Percentiles rank a stretch among this genome's conserved stretches.
Evolutionary conservation across 306 rosid genomes (phyloP).

Genomic region (Prunus campanulata): DNA sequence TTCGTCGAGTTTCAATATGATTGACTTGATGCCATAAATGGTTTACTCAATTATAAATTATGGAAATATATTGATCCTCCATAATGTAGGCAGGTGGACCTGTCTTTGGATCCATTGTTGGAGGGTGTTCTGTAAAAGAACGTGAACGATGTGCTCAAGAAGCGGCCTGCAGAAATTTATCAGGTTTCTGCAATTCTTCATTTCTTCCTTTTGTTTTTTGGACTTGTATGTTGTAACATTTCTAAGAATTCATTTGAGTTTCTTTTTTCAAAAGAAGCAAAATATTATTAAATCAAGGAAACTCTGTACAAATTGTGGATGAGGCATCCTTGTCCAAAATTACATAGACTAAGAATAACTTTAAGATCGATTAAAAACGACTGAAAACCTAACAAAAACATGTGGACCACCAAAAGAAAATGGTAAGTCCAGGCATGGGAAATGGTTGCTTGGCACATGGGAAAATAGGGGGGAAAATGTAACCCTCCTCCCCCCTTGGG

Average conservation of each 20-base stretch:
- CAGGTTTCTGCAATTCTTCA: conserved; percentile 48
- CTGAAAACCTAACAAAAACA: neutral
- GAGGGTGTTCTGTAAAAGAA: conserved; percentile 72
- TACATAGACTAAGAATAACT: neutral
- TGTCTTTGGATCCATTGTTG: conserved; percentile 87
- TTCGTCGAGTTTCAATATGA: neutral
- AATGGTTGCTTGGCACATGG: no score
- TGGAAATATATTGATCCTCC: conserved; percentile 15
- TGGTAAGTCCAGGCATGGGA: no score
- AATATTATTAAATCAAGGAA: neutral
- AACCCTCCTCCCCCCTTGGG: no score
- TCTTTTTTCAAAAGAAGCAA: neutral
- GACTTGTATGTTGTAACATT: neutral
- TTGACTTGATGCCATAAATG: no score
- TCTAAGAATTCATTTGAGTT: neutral
- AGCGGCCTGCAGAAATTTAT: conserved; percentile 69
- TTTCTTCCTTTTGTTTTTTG: neutral
- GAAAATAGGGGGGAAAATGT: no score
- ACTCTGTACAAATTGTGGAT: neutral
- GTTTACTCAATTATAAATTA: neutral
- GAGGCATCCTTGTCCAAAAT: neutral
- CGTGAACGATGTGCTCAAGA: conserved; percentile 80
- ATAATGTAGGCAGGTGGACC: conserved; percentile 66
- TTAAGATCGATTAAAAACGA: neutral
- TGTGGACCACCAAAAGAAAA: neutral